Evolutionary conservation across 1,284 basidiomycete species (phyloP).

Genomic region (Ustilago tritici): DNA sequence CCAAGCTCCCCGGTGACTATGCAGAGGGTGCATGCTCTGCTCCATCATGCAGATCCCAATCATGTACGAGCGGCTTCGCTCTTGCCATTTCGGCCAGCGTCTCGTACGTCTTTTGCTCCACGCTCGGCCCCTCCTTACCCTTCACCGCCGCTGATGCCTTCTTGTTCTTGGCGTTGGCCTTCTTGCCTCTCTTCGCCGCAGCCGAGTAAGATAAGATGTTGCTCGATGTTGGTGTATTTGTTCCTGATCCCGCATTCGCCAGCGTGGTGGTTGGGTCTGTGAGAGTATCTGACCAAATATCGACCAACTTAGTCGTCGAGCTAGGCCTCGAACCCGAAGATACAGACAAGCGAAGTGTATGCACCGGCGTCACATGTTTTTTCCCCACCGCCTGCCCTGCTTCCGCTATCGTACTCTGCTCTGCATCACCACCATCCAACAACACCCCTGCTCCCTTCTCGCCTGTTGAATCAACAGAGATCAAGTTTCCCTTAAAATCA

Average conservation of each 20-base stretch:
- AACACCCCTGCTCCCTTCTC: conserved; percentile 8
- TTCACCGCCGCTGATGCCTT: neutral
- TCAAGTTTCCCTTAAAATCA: conserved; percentile 23
- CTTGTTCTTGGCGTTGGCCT: neutral
- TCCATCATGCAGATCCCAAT: conserved; percentile 29
- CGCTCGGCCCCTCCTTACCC: neutral
- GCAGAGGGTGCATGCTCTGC: neutral
- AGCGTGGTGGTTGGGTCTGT: neutral
- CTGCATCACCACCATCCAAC: neutral
- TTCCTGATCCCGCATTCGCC: neutral
- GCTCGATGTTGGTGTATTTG: neutral
- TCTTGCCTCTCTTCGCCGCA: conserved; percentile 23
- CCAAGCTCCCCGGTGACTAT: neutral
- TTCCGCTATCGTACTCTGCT: neutral
- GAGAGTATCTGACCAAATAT: conserved; percentile 28
- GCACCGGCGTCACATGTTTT: conserved; percentile 27
- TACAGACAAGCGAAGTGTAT: conserved; percentile 16
- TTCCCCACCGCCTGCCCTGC: neutral
- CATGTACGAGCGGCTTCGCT: conserved; percentile 22
- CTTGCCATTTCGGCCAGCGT: conserved; percentile 5
- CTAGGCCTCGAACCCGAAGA: neutral
- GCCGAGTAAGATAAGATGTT: conserved; percentile 36
- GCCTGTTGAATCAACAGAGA: conserved; percentile 18
- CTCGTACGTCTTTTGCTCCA: conserved; percentile 38
- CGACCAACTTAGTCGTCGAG: conserved; percentile 18